phyloP scores from a whole-genome alignment of 192 early-diverging fungal species.

The Mortierella alpina region DNA sequence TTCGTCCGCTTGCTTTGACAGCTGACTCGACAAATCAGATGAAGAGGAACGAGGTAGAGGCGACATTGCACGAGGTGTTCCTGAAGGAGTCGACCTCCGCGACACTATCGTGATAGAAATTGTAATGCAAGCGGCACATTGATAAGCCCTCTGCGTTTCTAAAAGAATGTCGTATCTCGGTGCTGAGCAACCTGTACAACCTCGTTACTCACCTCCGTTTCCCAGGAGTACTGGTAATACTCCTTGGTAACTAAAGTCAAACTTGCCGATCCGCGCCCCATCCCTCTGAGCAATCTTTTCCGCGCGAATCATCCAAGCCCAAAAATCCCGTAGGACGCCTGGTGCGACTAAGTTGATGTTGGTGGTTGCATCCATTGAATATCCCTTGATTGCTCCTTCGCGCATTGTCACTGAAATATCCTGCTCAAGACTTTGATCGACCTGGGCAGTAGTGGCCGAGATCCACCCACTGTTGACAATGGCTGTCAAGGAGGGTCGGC shows the following conservation, averaged over 20 bases:
- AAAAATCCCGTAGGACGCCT: slow-evolving; percentile 61
- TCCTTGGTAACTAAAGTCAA: slow-evolving; percentile 66
- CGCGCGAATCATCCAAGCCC: slow-evolving; percentile 63
- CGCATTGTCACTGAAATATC: slow-evolving; percentile 90
- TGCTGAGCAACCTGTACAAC: slow-evolving; percentile 34
- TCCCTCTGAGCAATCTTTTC: slow-evolving; percentile 56
- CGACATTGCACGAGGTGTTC: slow-evolving; percentile 51
- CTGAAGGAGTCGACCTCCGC: slow-evolving; percentile 52
- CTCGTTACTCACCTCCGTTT: slow-evolving; percentile 22
- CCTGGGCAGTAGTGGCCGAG: slow-evolving; percentile 10
- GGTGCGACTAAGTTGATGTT: slow-evolving; percentile 63
- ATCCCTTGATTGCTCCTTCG: slow-evolving; percentile 77
- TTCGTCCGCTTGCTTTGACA: slow-evolving; percentile 45
- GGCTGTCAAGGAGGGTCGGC: slow-evolving; percentile 17
- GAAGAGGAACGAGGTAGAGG: slow-evolving; percentile 25
- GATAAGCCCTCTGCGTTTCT: background rate
- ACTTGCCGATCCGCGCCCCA: slow-evolving; percentile 57
- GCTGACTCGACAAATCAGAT: slow-evolving; percentile 30
- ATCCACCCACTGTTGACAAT: slow-evolving; percentile 37
- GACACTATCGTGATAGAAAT: slow-evolving; percentile 7
- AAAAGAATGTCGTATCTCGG: background rate
- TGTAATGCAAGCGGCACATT: background rate
- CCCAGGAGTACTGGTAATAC: slow-evolving; percentile 57
- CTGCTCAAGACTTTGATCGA: slow-evolving; percentile 30
- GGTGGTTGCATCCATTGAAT: slow-evolving; percentile 76